Evolutionary conservation across 2,329 filamentous ascomycete genomes (phyloP).

Genomic region (Ascochyta pisi): DNA sequence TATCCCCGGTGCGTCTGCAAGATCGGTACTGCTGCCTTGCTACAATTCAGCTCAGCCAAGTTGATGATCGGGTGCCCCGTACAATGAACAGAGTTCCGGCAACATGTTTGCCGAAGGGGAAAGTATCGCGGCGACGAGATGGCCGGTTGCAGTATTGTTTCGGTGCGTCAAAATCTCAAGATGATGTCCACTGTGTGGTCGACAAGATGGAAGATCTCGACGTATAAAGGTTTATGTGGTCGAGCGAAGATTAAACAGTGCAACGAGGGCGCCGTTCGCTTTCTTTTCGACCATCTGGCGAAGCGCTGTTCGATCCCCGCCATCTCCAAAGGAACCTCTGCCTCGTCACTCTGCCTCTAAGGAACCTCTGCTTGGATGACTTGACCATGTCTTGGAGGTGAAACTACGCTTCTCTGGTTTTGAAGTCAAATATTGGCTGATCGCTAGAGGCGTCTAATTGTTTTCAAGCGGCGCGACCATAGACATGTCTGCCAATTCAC

Average conservation of each 20-base stretch:
- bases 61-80: neutral
- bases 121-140: neutral
- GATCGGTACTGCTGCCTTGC: neutral
- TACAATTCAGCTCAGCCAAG: constrained; percentile 5
- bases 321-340: neutral
- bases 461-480: too few species aligned
- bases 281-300: neutral
- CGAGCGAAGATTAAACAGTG: neutral
- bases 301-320: neutral
- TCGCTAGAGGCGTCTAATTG: too few species aligned
- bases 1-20: neutral
- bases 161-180: constrained; percentile 1
- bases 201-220: neutral
- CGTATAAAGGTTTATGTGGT: neutral
- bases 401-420: neutral
- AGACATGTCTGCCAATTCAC: too few species aligned
- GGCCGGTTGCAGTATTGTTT: constrained; percentile 6
- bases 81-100: neutral
- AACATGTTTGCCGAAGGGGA: neutral
- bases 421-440: neutral
- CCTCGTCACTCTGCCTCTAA: neutral
- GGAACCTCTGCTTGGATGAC: neutral
- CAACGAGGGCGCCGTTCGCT: neutral
- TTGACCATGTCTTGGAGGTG: neutral
- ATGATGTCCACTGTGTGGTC: neutral